Evolutionary conservation across 2,329 filamentous ascomycete species (phyloP).

Genomic region (Ciborinia camelliae): DNA sequence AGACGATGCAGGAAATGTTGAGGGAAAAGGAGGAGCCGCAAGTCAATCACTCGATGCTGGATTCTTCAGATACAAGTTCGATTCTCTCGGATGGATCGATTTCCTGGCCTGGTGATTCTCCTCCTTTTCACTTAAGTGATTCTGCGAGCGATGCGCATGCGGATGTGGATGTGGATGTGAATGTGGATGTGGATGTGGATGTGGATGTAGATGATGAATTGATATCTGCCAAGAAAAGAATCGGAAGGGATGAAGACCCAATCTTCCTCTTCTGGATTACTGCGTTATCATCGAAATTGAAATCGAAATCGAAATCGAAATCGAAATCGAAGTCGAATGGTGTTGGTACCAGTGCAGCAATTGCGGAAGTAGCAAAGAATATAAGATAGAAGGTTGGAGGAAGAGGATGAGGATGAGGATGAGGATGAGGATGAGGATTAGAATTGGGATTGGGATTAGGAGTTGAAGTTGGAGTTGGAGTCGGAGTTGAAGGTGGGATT

Average conservation of each 20-base stretch:
- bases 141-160: too few species aligned
- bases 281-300: neutral
- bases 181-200: neutral
- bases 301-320: neutral
- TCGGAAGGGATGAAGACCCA: slow-evolving; percentile 27
- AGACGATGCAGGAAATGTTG: too few species aligned
- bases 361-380: too few species aligned
- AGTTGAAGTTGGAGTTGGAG: too few species aligned
- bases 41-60: neutral
- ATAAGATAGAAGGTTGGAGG: too few species aligned
- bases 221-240: neutral
- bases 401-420: too few species aligned
- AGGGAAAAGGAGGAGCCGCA: neutral
- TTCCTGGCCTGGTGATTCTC: slow-evolving; percentile 2
- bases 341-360: too few species aligned
- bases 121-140: neutral
- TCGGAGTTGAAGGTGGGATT: too few species aligned
- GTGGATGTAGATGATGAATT: slow-evolving; percentile 1
- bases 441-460: too few species aligned
- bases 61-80: slow-evolving; percentile 1
- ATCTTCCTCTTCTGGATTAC: slow-evolving; percentile 32
- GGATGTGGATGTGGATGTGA: neutral
- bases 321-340: too few species aligned
- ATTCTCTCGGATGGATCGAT: slow-evolving; percentile 2
- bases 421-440: too few species aligned